Conservation (phyloP, 768 basidiomycete genomes). For the Daedaleopsis nitida region DNA sequence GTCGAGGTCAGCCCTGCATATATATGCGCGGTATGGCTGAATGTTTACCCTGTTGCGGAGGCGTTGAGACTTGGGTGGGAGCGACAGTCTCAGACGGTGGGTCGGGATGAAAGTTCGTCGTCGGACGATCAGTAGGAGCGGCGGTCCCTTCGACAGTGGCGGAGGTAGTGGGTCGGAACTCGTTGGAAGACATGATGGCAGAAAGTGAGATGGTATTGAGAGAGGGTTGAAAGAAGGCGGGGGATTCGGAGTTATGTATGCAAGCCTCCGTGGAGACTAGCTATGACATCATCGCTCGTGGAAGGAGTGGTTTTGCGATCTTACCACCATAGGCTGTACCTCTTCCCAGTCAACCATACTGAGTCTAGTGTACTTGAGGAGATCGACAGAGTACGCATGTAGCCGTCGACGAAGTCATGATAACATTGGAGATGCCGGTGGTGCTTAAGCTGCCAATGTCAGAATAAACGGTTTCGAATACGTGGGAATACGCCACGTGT, state of each 20-base stretch:
- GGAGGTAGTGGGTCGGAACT: background rate
- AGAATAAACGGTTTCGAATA: too few species aligned
- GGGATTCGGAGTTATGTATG: background rate
- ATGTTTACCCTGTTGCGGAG: conserved; percentile 14
- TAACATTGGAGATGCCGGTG: too few species aligned
- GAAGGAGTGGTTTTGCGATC: background rate
- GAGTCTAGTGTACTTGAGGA: too few species aligned
- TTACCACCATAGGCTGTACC: too few species aligned
- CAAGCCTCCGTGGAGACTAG: background rate
- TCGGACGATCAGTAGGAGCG: background rate
- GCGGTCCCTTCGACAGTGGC: background rate
- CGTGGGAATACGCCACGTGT: too few species aligned
- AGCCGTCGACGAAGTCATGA: too few species aligned
- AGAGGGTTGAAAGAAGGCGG: background rate
- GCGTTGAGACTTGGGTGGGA: conserved; percentile 11
- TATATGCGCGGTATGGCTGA: background rate
- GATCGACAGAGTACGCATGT: too few species aligned
- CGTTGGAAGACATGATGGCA: background rate
- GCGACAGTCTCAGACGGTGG: conserved; percentile 1
- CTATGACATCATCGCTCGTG: background rate
- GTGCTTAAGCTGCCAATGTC: too few species aligned
- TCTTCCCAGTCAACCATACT: too few species aligned
- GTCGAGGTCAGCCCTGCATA: background rate
- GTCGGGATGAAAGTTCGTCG: conserved; percentile 9
- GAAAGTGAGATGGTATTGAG: background rate